These are phyloP conservation scores for Fusarium denticulatum DNA, from an alignment of 2,329 filamentous ascomycete species.

Conservation along the genomic window DNA sequence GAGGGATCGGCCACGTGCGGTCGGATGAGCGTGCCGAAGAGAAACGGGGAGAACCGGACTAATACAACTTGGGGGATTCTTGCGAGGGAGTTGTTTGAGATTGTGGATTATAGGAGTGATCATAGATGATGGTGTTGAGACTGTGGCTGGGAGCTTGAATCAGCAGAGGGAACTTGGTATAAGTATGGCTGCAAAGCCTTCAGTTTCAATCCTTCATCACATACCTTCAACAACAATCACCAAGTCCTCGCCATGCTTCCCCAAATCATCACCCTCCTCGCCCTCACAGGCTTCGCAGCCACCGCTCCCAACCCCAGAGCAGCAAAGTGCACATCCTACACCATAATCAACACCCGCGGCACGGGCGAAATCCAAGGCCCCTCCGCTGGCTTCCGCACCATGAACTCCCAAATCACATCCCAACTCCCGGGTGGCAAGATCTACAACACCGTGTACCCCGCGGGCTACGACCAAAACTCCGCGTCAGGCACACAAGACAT, in stretches of 20 bases:
- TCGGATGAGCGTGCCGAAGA: not conserved
- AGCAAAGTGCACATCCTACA: conserved; percentile 3
- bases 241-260: not conserved
- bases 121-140: not conserved
- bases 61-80: not conserved
- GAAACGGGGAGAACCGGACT: accelerated
- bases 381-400: conserved; percentile 13
- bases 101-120: not conserved
- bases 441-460: conserved; percentile 18
- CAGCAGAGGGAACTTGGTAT: not conserved
- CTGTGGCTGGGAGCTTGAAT: not conserved
- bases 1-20: not conserved
- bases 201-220: too few relatives aligned
- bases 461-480: conserved; percentile 2
- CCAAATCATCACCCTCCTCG: not conserved
- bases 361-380: conserved; percentile 2
- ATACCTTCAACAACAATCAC: too few relatives aligned
- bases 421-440: conserved; percentile 6
- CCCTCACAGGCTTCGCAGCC: not conserved
- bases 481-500: not conserved
- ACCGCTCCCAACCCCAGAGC: not conserved
- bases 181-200: not conserved
- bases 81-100: not conserved
- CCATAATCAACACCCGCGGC: conserved; percentile 21
- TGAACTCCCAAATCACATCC: conserved; percentile 10